Base-by-base conservation (phyloP, 495 filamentous ascomycete genomes). In the Cetradonia linearis region DNA sequence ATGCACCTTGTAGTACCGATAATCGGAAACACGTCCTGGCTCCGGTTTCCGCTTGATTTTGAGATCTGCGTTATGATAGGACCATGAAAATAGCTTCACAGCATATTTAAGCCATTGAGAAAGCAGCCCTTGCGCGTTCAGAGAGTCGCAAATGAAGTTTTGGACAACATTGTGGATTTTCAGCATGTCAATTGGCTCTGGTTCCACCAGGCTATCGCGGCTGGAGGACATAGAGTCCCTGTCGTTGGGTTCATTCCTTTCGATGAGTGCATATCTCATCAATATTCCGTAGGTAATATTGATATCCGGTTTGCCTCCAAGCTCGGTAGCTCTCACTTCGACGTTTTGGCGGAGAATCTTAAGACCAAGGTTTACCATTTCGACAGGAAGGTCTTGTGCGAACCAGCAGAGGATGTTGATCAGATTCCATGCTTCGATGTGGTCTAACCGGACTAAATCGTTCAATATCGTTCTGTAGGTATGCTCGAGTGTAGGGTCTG, bases 141-240 rank as follows among this genome's bases (percentile, higher is more conserved):
- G 71, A 27, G 81, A 78, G 65, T 89, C 86, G 20, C 86, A 80
- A 61, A 87, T 89, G 57, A 91, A 90, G 0, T 81, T 84, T 66
- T 92, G 89, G 7, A 91, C 86, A 1, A 92, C 86, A 36, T 81
- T 85, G 68, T 91, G 87, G 46, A 92, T 77, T 36, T 85, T 83
- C 36, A 92, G 76, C 37, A 90, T 78, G 56, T 91, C 88, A 25
- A 89, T 78, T 40, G 77, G 76, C 27, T 79, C 80, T 2, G 74
- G 70, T 47, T 77, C 78, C 0, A 73, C 60, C 0, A 83, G 70
- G 55, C 76, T 81, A 30, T 78, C 73, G 44, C 72, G 71, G 63
- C 77, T 86, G 44, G 76, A 66, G 1, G 65, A 67, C 49, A 52
- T 56, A 16, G 66, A 66, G 23, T 66, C 66, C 1, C 72, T 67